A percentile compares a stretch with the other conserved stretches of the same genome.
Evolutionary conservation across 1,284 basidiomycete species (phyloP).

Genomic region (Termitomyces sp.): DNA sequence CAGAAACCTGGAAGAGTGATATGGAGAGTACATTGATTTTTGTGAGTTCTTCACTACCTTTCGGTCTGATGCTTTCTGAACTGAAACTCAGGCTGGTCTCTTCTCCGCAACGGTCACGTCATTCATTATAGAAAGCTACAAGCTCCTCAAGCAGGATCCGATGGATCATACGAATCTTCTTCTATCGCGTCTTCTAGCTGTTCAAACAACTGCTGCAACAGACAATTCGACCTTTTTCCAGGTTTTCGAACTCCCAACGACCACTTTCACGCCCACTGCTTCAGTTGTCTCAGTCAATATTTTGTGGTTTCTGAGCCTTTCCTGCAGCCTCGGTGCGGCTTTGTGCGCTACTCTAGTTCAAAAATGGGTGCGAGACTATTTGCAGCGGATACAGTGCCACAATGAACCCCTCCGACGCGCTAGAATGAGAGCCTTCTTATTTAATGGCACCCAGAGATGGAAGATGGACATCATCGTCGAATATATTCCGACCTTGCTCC

Average conservation of each 20-base stretch:
- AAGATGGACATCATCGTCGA: constrained; percentile 2
- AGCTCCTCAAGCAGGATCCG: constrained; percentile 7
- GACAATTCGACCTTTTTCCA: neutral
- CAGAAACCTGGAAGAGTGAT: constrained; percentile 12
- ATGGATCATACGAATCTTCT: neutral
- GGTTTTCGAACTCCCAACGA: neutral
- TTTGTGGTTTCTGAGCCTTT: constrained; percentile 12
- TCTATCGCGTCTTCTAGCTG: constrained; percentile 1
- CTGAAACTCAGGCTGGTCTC: constrained; percentile 10
- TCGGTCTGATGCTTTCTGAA: neutral
- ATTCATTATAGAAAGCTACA: constrained; percentile 13
- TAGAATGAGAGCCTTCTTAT: constrained; percentile 1
- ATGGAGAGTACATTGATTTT: constrained; percentile 14
- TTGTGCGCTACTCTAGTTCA: constrained; percentile 9
- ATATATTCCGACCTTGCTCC: constrained; percentile 6
- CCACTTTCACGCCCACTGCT: neutral
- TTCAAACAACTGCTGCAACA: neutral
- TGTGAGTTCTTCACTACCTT: neutral
- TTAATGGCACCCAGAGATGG: neutral
- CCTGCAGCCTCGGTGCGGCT: constrained; percentile 11
- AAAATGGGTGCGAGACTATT: constrained; percentile 7
- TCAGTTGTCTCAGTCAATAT: constrained; percentile 6
- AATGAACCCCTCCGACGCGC: neutral
- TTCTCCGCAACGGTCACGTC: constrained; percentile 11
- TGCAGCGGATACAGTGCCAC: constrained; percentile 1